Base-by-base conservation (phyloP, 2,329 filamentous ascomycete genomes). In the Alternaria ventricosa region DNA sequence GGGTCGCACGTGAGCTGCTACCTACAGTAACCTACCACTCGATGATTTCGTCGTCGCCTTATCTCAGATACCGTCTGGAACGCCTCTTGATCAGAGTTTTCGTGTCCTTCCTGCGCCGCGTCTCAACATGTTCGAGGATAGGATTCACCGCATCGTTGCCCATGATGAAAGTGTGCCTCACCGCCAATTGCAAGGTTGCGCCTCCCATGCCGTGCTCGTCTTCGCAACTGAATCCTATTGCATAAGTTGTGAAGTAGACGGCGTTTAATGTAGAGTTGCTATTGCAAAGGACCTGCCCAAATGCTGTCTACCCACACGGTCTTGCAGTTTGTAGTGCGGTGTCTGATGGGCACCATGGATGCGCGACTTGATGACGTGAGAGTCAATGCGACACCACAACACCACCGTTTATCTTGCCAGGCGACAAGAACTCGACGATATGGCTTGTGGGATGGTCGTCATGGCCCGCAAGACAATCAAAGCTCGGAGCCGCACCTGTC, bases 131-230 rank as follows among this genome's bases (percentile, higher is more conserved):
- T 25, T 12, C 46, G 23, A n/a, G 23, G 13, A 53, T 36, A 25
- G 49, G 28, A 60, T 57, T 61, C 65, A 54, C 63, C 63, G 62
- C 58, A 53, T 61, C 59, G 60, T 55, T 53, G 22, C 30, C 60
- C 54, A 36, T 36, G n/a, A 55, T 25, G 49, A 63, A 41, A 10
- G 27, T 64, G 59, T 64, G 58, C 30, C 67, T 66, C 68, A 72
- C 70, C 70, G 70, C 70, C 66, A 63, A 53, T 41, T 53, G 9
- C 49, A 53, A 36, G 28, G 57, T 66, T 67, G 63, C 56, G 58
- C 41, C 27, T 62, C 12, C 49, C 49, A 58, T 33, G 46, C 44
- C 59, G 25, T 41, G 46, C 25, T 33, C 36, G 27, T 22, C 47
- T 55, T 55, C 54, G 55, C 55, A 25, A 41, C 30, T 13, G 12